Percentiles rank a stretch among this genome's conserved stretches.
phyloP scores from a whole-genome alignment of 2,329 filamentous ascomycete species.

The Tolypocladium nubicola region DNA sequence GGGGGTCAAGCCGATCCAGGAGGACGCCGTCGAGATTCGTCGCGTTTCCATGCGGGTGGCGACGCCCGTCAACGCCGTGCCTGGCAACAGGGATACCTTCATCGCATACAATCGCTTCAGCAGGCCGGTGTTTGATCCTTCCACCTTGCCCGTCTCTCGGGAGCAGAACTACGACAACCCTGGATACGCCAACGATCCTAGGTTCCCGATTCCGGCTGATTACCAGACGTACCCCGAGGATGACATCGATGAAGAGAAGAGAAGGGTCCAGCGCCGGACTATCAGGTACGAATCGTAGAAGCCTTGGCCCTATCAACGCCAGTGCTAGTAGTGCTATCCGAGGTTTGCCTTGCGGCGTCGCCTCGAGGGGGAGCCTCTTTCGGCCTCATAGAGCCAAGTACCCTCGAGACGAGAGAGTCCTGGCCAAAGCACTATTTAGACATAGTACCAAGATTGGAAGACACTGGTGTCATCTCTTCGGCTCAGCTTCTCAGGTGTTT shows the following conservation, averaged over 20 bases:
- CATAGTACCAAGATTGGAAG: too few relatives aligned
- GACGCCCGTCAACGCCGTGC: constrained; percentile 27
- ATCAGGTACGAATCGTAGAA: neutral
- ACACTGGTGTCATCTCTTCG: neutral
- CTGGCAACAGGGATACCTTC: constrained; percentile 24
- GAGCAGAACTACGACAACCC: neutral
- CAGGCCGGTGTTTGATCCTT: constrained; percentile 17
- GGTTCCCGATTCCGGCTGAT: neutral
- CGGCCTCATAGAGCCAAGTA: too few relatives aligned
- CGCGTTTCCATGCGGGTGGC: constrained; percentile 22
- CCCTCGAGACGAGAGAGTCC: too few relatives aligned
- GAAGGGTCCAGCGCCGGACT: neutral
- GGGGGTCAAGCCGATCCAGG: constrained; percentile 29
- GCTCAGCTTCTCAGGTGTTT: neutral
- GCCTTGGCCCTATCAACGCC: neutral
- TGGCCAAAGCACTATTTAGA: too few relatives aligned
- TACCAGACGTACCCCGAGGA: neutral
- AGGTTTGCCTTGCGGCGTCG: neutral
- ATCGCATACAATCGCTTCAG: constrained; percentile 39
- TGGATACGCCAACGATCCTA: neutral
- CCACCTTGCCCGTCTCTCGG: neutral
- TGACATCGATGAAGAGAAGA: neutral
- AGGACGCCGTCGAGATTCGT: constrained; percentile 28
- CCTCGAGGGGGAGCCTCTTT: too few relatives aligned
- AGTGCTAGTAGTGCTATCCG: neutral